Evolutionary conservation across 805 yeast genomes (phyloP).

Genomic region (Gaillardinia entomophila): DNA sequence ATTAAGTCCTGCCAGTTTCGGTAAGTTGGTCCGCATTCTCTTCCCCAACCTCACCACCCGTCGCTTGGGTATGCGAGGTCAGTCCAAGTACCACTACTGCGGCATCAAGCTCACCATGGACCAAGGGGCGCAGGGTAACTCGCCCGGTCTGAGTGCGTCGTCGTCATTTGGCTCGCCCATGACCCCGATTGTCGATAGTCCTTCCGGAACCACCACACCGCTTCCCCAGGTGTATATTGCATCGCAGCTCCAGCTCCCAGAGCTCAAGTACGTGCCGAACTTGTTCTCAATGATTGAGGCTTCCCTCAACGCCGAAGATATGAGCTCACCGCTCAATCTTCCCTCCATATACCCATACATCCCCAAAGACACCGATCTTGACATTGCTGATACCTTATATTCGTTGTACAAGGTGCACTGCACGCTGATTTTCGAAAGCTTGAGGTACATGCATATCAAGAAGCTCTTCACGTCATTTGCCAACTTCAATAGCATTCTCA

Average conservation of each 20-base stretch:
- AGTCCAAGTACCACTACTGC: conserved; percentile 80
- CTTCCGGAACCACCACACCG: conserved; percentile 9
- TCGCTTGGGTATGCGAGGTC: conserved; percentile 76
- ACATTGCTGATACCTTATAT: conserved; percentile 56
- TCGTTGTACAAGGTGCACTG: conserved; percentile 63
- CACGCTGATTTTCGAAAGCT: conserved; percentile 54
- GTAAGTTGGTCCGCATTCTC: conserved; percentile 49
- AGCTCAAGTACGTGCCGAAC: conserved; percentile 25
- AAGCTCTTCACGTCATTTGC: conserved; percentile 50
- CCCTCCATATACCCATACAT: conserved; percentile 40
- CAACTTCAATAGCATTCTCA: conserved; percentile 49
- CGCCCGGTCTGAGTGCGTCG: conserved; percentile 4
- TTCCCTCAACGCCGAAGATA: conserved; percentile 7
- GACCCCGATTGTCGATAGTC: conserved; percentile 6
- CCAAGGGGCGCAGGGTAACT: neutral
- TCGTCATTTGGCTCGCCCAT: conserved; percentile 6
- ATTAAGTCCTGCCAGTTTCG: conserved; percentile 72
- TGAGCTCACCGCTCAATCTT: conserved; percentile 14
- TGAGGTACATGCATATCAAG: conserved; percentile 63
- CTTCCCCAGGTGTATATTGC: conserved; percentile 12
- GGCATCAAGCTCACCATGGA: conserved; percentile 46
- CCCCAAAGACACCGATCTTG: conserved; percentile 43
- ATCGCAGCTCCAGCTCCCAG: conserved; percentile 9
- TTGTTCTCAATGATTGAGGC: conserved; percentile 18
- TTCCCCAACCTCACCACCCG: conserved; percentile 69